Percentiles rank a stretch among this genome's conserved stretches.
phyloP scores from a whole-genome alignment of 164 flowering plant genomes.

The Vitis riparia region DNA sequence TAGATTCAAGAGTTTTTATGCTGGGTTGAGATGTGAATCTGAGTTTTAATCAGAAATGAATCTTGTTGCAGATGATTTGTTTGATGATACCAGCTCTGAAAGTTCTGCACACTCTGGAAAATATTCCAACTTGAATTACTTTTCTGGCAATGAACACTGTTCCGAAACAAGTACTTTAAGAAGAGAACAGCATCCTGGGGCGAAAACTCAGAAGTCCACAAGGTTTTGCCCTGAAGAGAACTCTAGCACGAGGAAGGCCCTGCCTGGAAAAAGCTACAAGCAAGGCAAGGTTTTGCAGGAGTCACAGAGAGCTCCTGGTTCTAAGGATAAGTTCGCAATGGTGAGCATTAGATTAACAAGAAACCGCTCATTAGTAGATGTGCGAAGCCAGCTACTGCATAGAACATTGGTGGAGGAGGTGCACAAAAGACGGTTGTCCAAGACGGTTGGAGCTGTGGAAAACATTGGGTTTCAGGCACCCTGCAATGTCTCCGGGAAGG shows the following conservation, averaged over 20 bases:
- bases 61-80: conserved; percentile 40
- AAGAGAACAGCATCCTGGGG: conserved; percentile 5
- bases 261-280: conserved; percentile 14
- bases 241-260: conserved; percentile 6
- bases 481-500: conserved; percentile 16
- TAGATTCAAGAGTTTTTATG: too few species aligned
- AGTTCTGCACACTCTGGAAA: conserved; percentile 47
- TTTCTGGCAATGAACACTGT: conserved; percentile 34
- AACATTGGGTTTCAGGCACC: conserved; percentile 54
- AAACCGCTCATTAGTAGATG: conserved; percentile 52
- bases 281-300: conserved; percentile 20
- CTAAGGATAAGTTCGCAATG: conserved; percentile 13
- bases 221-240: conserved; percentile 42
- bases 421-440: conserved; percentile 40
- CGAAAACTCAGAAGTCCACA: conserved; percentile 28
- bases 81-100: conserved; percentile 50
- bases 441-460: conserved; percentile 54
- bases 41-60: neutral
- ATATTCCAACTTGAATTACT: conserved; percentile 43
- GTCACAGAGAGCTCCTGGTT: conserved; percentile 15
- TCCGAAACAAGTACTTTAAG: conserved; percentile 16
- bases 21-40: neutral
- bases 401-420: conserved; percentile 56
- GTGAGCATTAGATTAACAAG: conserved; percentile 36
- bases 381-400: conserved; percentile 50